A percentile compares a stretch with the other conserved stretches of the same genome.
Conservation (phyloP, 768 basidiomycete species). For the Paxillus ammoniavirescens region DNA sequence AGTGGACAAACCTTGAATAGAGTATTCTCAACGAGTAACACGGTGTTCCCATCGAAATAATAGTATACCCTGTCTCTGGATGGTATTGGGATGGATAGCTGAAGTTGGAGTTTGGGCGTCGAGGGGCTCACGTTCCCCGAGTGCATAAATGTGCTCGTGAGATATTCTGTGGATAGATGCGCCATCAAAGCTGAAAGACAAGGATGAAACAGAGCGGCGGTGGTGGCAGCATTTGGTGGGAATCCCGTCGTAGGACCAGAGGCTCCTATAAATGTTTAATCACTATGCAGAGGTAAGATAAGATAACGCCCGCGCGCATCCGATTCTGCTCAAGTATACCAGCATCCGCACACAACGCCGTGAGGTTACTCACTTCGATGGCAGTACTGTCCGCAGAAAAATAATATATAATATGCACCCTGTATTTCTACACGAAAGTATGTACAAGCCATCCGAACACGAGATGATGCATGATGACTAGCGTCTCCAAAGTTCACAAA, state of each 20-base stretch:
- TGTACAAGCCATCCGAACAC: slow-evolving; percentile 7
- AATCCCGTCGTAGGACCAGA: slow-evolving; percentile 2
- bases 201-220: slow-evolving; percentile 10
- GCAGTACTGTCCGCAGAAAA: too few relatives aligned
- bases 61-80: slow-evolving; percentile 41
- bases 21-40: slow-evolving; percentile 42
- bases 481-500: neutral
- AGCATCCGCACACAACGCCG: too few relatives aligned
- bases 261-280: too few relatives aligned
- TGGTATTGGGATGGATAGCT: slow-evolving; percentile 33
- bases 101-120: slow-evolving; percentile 33
- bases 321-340: too few relatives aligned
- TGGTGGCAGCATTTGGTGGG: slow-evolving; percentile 14
- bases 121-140: slow-evolving; percentile 30
- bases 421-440: slow-evolving; percentile 12
- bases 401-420: neutral
- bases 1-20: slow-evolving; percentile 46
- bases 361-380: too few relatives aligned
- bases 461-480: neutral
- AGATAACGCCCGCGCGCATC: slow-evolving; percentile 6
- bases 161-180: slow-evolving; percentile 30
- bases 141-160: slow-evolving; percentile 33
- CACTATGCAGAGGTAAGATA: slow-evolving; percentile 9
- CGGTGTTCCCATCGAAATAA: slow-evolving; percentile 38
- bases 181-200: slow-evolving; percentile 21